A percentile compares a stretch with the other conserved stretches of the same genome.
phyloP scores from a whole-genome alignment of 2,329 filamentous ascomycete species.

The Coniochaeta sp. region DNA sequence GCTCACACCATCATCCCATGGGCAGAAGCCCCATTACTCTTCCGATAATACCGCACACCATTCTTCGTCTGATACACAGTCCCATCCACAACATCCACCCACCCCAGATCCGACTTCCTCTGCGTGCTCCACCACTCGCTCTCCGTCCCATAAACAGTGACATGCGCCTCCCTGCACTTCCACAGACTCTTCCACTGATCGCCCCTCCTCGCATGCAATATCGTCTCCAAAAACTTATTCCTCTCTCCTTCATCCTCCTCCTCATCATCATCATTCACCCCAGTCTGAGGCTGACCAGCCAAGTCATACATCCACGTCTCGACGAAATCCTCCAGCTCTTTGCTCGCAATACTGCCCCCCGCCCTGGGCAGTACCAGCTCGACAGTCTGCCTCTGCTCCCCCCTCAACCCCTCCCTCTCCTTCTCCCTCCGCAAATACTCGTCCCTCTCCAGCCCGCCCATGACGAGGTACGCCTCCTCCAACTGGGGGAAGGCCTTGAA shows the following conservation, averaged over 20 bases:
- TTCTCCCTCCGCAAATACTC: constrained; percentile 16
- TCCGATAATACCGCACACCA: background rate
- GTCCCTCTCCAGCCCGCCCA: constrained; percentile 12
- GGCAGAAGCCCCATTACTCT: too few relatives aligned
- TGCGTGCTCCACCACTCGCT: background rate
- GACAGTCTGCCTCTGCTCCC: constrained; percentile 9
- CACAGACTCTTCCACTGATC: background rate
- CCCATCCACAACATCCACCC: background rate
- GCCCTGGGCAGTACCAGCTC: constrained; percentile 22
- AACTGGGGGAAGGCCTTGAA: constrained; percentile 33
- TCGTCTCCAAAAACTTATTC: background rate
- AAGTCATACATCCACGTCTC: constrained; percentile 9
- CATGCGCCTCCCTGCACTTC: constrained; percentile 1
- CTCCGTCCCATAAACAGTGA: background rate
- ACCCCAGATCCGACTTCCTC: background rate
- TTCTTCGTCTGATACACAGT: background rate
- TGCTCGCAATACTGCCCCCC: constrained; percentile 8
- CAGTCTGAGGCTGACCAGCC: background rate
- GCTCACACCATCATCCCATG: too few relatives aligned
- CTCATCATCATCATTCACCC: background rate
- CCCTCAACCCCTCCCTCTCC: constrained; percentile 10
- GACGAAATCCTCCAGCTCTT: constrained; percentile 14
- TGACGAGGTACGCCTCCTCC: constrained; percentile 29
- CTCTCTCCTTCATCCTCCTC: background rate
- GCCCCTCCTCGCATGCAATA: background rate